A percentile compares a stretch with the other conserved stretches of the same genome.
These are phyloP conservation scores for Dalbergia oliveri DNA, from an alignment of 306 rosid genomes.

Conservation along the genomic window DNA sequence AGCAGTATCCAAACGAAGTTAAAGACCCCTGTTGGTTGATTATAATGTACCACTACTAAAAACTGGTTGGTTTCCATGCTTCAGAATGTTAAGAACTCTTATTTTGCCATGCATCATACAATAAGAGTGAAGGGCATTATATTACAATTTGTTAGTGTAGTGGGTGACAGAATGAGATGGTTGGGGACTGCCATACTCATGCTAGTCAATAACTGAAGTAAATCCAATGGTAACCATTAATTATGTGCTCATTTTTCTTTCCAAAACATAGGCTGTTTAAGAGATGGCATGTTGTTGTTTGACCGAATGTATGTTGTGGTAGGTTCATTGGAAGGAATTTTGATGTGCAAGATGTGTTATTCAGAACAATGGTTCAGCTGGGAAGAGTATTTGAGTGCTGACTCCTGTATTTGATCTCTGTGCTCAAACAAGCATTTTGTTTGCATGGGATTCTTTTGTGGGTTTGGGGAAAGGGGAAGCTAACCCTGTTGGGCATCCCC, in stretches of 20 bases:
- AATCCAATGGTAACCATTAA: background rate
- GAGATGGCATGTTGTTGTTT: no score
- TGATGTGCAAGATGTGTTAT: conserved; percentile 11
- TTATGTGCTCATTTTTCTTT: no score
- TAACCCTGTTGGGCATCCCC: conserved; percentile 9
- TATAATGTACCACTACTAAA: conserved; percentile 15
- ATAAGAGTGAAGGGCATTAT: background rate
- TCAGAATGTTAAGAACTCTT: conserved; percentile 21
- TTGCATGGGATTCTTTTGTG: conserved; percentile 4
- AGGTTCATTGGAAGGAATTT: background rate
- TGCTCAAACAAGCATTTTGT: conserved; percentile 31
- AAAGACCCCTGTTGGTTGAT: conserved; percentile 13
- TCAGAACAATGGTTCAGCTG: conserved; percentile 3
- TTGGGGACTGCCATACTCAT: conserved; percentile 1
- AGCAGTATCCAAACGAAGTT: background rate
- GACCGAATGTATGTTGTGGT: no score
- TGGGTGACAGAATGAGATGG: background rate
- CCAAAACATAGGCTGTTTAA: no score
- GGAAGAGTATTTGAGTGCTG: conserved; percentile 7
- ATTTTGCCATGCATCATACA: background rate
- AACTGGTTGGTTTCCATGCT: conserved; percentile 19
- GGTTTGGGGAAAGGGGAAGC: background rate
- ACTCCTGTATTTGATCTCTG: background rate
- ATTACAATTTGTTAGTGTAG: background rate
- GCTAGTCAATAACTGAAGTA: conserved; percentile 1